These are phyloP conservation scores for Colletotrichum sp. DNA, from an alignment of 2,329 filamentous ascomycete genomes.

Conservation along the genomic window DNA sequence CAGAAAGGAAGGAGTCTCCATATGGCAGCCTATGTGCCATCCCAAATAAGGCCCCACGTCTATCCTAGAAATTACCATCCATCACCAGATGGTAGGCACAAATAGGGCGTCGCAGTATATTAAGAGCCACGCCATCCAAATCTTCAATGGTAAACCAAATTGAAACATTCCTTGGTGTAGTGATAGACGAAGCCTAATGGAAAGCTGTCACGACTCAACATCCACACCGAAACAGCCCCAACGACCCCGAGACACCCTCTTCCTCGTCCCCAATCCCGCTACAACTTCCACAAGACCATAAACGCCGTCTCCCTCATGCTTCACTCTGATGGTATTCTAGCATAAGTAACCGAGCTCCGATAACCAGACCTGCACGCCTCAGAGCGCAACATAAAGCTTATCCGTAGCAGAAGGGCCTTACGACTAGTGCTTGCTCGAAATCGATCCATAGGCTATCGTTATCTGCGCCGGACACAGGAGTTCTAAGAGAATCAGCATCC, in stretches of 20 bases:
- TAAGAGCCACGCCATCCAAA: fast-evolving
- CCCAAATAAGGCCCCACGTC: no score
- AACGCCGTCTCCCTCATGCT: neutral
- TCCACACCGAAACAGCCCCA: neutral
- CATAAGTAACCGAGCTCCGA: fast-evolving
- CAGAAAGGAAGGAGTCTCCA: no score
- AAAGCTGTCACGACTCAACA: fast-evolving
- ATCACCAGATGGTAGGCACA: no score
- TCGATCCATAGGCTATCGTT: fast-evolving
- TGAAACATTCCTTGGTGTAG: fast-evolving
- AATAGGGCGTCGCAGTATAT: neutral
- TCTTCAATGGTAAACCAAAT: fast-evolving
- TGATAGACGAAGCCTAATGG: fast-evolving
- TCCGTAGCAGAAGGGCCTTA: no score
- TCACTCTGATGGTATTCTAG: fast-evolving
- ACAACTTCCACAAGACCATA: fast-evolving
- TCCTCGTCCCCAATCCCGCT: fast-evolving
- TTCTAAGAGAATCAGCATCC: fast-evolving
- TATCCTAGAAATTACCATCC: no score
- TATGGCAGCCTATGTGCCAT: fast-evolving
- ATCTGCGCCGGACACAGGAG: neutral
- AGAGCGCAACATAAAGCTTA: neutral
- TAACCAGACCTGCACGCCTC: neutral
- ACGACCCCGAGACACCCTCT: fast-evolving
- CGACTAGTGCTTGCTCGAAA: no score